These are phyloP conservation scores for Solanum neorickii DNA, from an alignment of 257 asterid species.

Conservation along the genomic window DNA sequence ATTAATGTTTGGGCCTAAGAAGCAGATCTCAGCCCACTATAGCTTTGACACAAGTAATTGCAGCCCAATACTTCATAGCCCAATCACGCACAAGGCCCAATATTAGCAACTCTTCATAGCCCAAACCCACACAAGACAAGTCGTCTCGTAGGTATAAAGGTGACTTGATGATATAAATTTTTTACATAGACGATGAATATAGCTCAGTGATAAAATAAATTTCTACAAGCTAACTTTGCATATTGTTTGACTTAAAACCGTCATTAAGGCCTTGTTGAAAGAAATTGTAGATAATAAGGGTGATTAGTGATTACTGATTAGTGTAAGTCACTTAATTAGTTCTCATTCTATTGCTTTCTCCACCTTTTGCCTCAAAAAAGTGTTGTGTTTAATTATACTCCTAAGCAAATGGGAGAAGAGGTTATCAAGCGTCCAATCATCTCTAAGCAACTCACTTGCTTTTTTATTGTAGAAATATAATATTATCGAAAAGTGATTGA, in stretches of 20 bases:
- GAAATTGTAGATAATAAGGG: neutral
- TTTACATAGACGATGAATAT: neutral
- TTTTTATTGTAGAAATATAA: neutral
- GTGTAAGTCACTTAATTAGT: neutral
- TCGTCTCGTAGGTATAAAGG: neutral
- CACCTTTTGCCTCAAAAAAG: neutral
- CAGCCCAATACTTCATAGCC: neutral
- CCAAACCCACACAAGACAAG: neutral
- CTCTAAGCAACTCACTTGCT: neutral
- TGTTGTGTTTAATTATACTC: neutral
- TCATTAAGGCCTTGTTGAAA: neutral
- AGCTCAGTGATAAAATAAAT: neutral
- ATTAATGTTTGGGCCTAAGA: neutral
- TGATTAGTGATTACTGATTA: neutral
- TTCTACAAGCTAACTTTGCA: neutral
- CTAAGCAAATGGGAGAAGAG: neutral
- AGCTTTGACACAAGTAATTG: neutral
- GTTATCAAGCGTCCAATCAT: neutral
- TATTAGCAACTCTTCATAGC: neutral
- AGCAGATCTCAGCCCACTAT: neutral
- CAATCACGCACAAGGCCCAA: neutral
- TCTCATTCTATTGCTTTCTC: neutral
- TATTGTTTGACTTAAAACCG: neutral
- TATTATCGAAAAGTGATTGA: neutral
- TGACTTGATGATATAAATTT: neutral